A percentile compares a stretch with the other conserved stretches of the same genome.
phyloP scores from a whole-genome alignment of 2,329 filamentous ascomycete genomes.

The Trichophyton benhamiae region DNA sequence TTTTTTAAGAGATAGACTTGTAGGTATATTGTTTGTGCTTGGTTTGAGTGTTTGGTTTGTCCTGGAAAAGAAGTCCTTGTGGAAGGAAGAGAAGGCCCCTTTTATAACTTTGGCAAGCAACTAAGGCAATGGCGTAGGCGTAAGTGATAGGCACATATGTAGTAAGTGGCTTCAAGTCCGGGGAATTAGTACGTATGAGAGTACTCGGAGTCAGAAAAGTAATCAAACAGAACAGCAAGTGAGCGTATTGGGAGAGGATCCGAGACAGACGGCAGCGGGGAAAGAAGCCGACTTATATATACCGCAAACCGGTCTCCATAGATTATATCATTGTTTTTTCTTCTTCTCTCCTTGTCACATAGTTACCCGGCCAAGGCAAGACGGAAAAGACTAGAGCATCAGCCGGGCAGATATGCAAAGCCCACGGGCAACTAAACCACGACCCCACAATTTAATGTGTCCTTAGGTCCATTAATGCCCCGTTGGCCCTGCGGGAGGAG shows the following conservation, averaged over 20 bases:
- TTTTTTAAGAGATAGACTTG: background rate
- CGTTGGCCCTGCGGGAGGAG: background rate
- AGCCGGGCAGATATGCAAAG: background rate
- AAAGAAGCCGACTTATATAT: slow-evolving; percentile 4
- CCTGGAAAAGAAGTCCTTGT: background rate
- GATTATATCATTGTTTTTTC: background rate
- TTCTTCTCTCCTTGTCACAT: background rate
- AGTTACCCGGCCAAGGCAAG: background rate
- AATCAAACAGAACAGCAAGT: background rate
- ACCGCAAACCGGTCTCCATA: background rate
- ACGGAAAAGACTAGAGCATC: background rate
- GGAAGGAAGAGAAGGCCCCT: background rate
- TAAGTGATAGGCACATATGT: background rate
- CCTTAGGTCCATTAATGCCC: background rate
- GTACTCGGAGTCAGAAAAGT: background rate
- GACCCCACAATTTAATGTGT: slow-evolving; percentile 2
- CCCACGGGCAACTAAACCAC: background rate
- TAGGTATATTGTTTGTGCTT: background rate
- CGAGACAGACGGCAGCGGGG: background rate
- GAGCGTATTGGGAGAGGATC: slow-evolving; percentile 1
- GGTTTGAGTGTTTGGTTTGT: background rate
- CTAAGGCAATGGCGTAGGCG: background rate
- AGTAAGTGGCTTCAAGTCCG: background rate
- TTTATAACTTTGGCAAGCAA: background rate
- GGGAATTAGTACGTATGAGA: background rate